Conservation (phyloP, 177 flowering plant species). For the Tripterygium wilfordii region DNA sequence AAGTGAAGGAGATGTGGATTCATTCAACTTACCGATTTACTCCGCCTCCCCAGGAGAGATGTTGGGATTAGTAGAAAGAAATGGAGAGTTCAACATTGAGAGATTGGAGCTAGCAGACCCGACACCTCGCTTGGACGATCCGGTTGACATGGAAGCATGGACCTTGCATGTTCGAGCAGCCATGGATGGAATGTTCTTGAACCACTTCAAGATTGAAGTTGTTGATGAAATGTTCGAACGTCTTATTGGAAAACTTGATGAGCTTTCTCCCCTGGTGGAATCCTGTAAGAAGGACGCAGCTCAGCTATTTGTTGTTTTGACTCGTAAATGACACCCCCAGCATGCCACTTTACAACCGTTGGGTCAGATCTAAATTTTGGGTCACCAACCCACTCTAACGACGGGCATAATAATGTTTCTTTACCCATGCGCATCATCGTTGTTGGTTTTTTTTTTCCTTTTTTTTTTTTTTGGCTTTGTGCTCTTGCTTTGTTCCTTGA, state of each 20-base stretch:
- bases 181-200: constrained; percentile 9
- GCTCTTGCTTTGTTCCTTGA: no score
- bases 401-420: no score
- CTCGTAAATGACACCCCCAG: constrained; percentile 6
- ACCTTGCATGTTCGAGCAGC: constrained; percentile 14
- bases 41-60: constrained; percentile 16
- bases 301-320: constrained; percentile 9
- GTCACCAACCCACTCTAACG: no score
- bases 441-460: no score
- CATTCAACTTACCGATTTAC: constrained; percentile 26
- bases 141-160: not conserved
- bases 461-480: no score
- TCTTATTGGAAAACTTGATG: constrained; percentile 6
- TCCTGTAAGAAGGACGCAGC: not conserved
- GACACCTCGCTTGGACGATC: not conserved
- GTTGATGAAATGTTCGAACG: constrained; percentile 25
- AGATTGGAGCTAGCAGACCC: constrained; percentile 16
- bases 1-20: constrained; percentile 13
- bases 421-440: no score
- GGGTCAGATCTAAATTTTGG: no score
- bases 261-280: not conserved
- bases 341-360: not conserved
- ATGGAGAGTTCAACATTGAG: constrained; percentile 20
- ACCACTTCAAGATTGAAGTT: constrained; percentile 19
- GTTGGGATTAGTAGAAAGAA: constrained; percentile 9